Conservation (phyloP, 2,329 filamentous ascomycete species). For the Arthroderma sp. region DNA sequence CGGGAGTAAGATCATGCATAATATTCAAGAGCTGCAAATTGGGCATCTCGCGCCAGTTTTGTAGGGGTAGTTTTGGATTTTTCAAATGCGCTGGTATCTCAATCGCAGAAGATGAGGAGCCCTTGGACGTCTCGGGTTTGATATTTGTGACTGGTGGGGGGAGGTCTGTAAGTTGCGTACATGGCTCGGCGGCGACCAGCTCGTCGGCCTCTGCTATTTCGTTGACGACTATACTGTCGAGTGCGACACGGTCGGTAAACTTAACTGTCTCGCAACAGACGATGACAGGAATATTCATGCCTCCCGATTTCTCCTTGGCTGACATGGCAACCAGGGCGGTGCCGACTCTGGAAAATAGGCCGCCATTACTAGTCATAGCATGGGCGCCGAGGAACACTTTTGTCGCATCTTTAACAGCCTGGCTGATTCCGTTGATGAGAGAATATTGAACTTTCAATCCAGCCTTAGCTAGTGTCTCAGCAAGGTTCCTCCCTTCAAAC, state of each 20-base stretch:
- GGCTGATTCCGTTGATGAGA: constrained; percentile 63
- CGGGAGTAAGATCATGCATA: constrained; percentile 84
- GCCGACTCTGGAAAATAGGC: constrained; percentile 75
- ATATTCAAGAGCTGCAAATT: constrained; percentile 57
- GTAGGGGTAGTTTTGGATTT: constrained; percentile 29
- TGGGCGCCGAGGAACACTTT: constrained; percentile 78
- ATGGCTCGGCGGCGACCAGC: constrained; percentile 31
- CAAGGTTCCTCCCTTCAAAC: constrained; percentile 59
- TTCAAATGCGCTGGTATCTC: constrained; percentile 10
- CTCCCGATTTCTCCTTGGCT: constrained; percentile 49
- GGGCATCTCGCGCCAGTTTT: constrained; percentile 46
- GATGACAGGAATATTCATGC: constrained; percentile 63
- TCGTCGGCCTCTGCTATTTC: constrained; percentile 72
- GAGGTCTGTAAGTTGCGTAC: constrained; percentile 10
- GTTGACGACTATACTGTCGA: constrained; percentile 88
- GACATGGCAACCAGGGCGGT: constrained; percentile 78
- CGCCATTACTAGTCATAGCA: constrained; percentile 89
- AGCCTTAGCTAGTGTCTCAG: constrained; percentile 54
- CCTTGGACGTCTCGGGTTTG: constrained; percentile 19
- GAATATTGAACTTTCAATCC: constrained; percentile 72
- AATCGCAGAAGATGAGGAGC: neutral
- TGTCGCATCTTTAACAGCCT: constrained; percentile 58
- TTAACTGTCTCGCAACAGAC: constrained; percentile 93
- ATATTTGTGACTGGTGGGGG: constrained; percentile 21
- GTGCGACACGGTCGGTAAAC: constrained; percentile 77